Evolutionary conservation across 306 rosid species (phyloP).

Genomic region (Bauhinia variegata): DNA sequence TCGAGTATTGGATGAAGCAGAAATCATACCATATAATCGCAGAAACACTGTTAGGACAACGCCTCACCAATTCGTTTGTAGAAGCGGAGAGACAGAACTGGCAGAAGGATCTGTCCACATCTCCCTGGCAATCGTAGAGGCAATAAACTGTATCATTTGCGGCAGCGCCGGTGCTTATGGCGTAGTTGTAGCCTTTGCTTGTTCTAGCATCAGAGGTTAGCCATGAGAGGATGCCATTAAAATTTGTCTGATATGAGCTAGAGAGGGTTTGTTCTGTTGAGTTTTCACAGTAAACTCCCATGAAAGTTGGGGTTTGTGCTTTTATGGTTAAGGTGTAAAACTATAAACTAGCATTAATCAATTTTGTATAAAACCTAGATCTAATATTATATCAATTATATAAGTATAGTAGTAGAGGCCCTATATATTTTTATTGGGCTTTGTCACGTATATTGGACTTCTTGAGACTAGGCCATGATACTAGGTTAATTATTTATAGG

Average conservation of each 20-base stretch:
- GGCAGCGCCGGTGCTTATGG: not conserved
- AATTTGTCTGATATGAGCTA: not conserved
- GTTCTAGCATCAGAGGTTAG: not conserved
- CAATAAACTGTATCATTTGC: not conserved
- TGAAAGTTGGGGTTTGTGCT: conserved; percentile 36
- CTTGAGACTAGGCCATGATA: too few species aligned
- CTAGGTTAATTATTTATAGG: too few species aligned
- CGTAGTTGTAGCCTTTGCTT: conserved; percentile 11
- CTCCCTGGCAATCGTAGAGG: not conserved
- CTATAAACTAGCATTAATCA: too few species aligned
- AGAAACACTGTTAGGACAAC: not conserved
- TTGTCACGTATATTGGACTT: too few species aligned
- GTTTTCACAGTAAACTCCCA: conserved; percentile 35
- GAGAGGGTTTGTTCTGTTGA: not conserved
- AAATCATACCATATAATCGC: not conserved
- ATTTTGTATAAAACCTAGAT: too few species aligned
- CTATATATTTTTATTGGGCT: too few species aligned
- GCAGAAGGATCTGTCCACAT: not conserved
- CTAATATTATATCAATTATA: too few species aligned
- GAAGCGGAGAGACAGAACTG: not conserved
- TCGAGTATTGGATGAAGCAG: not conserved
- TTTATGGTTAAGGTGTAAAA: not conserved
- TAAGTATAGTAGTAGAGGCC: too few species aligned
- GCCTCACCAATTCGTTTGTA: not conserved
- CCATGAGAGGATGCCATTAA: not conserved